These are phyloP conservation scores for Lumnitzera littorea DNA, from an alignment of 345 rosid species.

Conservation along the genomic window DNA sequence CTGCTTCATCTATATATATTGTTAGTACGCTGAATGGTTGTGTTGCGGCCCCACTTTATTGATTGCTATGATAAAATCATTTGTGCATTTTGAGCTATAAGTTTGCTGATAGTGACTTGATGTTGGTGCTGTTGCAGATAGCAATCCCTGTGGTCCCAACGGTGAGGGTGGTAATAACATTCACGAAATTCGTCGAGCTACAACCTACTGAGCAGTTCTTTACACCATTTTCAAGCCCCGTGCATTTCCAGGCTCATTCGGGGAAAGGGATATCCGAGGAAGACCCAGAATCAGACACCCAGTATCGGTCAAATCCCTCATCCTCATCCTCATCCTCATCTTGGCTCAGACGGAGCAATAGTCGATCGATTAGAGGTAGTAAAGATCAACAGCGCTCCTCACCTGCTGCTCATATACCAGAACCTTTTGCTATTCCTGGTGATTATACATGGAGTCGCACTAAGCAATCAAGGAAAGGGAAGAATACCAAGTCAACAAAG, in stretches of 20 bases:
- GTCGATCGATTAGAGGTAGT: conserved; percentile 29
- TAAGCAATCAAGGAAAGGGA: conserved; percentile 44
- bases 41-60: conserved; percentile 1
- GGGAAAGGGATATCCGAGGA: conserved; percentile 30
- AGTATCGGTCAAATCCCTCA: conserved; percentile 19
- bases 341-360: conserved; percentile 53
- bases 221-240: conserved; percentile 93
- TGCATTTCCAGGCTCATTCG: conserved; percentile 20
- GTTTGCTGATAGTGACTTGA: neutral
- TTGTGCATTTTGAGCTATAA: neutral
- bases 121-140: conserved; percentile 39
- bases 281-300: conserved; percentile 24
- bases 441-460: conserved; percentile 66
- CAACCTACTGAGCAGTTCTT: conserved; percentile 69
- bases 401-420: conserved; percentile 18
- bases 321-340: conserved; percentile 27
- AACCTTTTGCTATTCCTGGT: conserved; percentile 79
- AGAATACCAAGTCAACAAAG: conserved; percentile 48
- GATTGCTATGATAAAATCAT: neutral
- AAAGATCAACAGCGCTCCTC: conserved; percentile 32
- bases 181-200: conserved; percentile 85
- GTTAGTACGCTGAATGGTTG: neutral
- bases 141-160: conserved; percentile 99
- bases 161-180: conserved; percentile 86
- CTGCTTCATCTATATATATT: no score